phyloP scores from a whole-genome alignment of 352 stramenopile genomes.

The Peronospora farinosa region DNA sequence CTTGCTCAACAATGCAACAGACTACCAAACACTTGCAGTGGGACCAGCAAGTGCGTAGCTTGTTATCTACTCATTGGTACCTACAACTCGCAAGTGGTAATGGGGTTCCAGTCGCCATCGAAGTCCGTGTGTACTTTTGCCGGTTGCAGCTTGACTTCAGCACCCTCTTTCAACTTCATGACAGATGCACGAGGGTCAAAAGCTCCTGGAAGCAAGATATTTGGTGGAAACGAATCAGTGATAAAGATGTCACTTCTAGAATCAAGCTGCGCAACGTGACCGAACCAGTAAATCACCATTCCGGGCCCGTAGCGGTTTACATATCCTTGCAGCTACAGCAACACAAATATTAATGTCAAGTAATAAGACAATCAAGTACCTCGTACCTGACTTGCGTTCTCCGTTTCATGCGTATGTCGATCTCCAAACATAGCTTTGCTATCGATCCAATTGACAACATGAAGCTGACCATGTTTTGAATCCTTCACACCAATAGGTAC shows the following conservation, averaged over 20 bases:
- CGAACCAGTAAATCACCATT: constrained; percentile 89
- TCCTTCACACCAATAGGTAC: constrained; percentile 77
- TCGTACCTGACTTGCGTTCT: constrained; percentile 57
- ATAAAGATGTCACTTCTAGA: constrained; percentile 55
- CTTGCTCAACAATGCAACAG: constrained; percentile 29
- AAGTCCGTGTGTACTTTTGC: constrained; percentile 29
- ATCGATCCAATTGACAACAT: constrained; percentile 87
- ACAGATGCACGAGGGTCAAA: constrained; percentile 33
- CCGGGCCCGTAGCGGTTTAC: constrained; percentile 76
- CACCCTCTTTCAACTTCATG: constrained; percentile 16
- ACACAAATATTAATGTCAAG: constrained; percentile 2
- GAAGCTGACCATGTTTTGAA: constrained; percentile 18
- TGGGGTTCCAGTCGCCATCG: constrained; percentile 35
- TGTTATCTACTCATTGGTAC: background rate
- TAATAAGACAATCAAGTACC: background rate
- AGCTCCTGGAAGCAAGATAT: constrained; percentile 52
- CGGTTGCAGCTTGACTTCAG: constrained; percentile 14
- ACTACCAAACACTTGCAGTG: constrained; percentile 8
- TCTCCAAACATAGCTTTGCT: constrained; percentile 89
- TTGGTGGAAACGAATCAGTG: constrained; percentile 44
- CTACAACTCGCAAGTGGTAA: constrained; percentile 33
- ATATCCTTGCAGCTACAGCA: constrained; percentile 59
- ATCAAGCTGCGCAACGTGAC: constrained; percentile 52
- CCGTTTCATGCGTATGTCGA: constrained; percentile 64
- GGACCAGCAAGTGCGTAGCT: background rate